A percentile compares a stretch with the other conserved stretches of the same genome.
Conservation (phyloP, 208 protist species). For the Tritrichomonas foetus region DNA sequence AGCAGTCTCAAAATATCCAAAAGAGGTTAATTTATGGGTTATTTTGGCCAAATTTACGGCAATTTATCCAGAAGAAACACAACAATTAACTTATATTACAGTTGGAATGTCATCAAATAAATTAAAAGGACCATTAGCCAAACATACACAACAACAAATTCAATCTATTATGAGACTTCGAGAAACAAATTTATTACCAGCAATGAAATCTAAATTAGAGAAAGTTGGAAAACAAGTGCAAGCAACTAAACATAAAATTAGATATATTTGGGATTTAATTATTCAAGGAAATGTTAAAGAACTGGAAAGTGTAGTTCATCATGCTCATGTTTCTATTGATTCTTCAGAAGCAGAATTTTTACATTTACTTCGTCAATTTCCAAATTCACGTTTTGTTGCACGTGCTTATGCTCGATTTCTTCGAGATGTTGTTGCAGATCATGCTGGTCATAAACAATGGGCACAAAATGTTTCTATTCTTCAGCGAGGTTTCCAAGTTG, state of each 20-base stretch:
- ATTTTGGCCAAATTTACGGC: not conserved
- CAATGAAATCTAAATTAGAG: not conserved
- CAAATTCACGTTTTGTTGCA: not conserved
- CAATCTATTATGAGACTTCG: not conserved
- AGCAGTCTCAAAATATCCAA: not conserved
- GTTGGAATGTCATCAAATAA: not conserved
- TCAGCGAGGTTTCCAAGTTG: not conserved
- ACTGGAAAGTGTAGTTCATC: not conserved
- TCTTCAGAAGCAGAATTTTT: not conserved
- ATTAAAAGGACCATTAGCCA: not conserved
- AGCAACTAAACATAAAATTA: not conserved
- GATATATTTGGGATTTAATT: conserved; percentile 20
- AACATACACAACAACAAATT: not conserved
- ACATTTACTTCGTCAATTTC: not conserved
- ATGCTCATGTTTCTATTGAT: not conserved
- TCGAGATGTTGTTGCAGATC: not conserved
- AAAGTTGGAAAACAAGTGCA: not conserved
- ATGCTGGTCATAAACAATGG: not conserved
- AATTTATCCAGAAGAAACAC: conserved; percentile 1
- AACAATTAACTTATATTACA: not conserved
- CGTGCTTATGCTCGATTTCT: not conserved
- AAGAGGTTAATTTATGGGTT: not conserved
- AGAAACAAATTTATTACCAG: not conserved
- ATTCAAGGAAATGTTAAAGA: not conserved
- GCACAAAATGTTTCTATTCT: not conserved